These are phyloP conservation scores for Oryza officinalis DNA, from an alignment of 176 grass and related monocot species.

Conservation along the genomic window DNA sequence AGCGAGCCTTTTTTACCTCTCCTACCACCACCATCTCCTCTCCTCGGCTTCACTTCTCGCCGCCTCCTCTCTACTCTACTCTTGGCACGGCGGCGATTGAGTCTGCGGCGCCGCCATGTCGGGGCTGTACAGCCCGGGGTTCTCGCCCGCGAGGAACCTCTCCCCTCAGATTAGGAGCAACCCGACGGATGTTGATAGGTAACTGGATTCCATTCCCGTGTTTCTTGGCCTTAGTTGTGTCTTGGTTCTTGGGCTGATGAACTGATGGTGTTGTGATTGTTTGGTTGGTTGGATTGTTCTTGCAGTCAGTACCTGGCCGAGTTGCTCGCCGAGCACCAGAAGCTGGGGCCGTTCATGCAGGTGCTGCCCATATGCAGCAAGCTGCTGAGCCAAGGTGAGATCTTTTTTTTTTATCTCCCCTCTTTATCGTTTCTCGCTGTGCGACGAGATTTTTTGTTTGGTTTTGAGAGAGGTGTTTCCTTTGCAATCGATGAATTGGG, in stretches of 20 bases:
- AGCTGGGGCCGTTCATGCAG: constrained; percentile 97
- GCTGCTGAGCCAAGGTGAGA: constrained; percentile 83
- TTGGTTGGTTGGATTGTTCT: constrained; percentile 11
- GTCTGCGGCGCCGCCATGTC: constrained; percentile 55
- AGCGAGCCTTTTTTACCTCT: constrained; percentile 53
- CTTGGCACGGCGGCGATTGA: constrained; percentile 24
- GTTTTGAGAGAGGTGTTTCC: constrained; percentile 15
- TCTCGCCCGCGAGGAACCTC: constrained; percentile 78
- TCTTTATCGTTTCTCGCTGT: constrained; percentile 19
- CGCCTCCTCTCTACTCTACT: neutral
- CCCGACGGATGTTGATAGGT: constrained; percentile 77
- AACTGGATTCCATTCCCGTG: constrained; percentile 35
- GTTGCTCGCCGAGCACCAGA: constrained; percentile 90
- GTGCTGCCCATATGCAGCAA: constrained; percentile 94
- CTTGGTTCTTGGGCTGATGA: constrained; percentile 16
- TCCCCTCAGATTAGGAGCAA: constrained; percentile 87
- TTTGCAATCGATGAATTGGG: constrained; percentile 22
- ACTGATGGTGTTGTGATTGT: constrained; percentile 3
- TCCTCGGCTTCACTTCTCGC: constrained; percentile 11
- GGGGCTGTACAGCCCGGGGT: constrained; percentile 73
- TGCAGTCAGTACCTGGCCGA: constrained; percentile 88
- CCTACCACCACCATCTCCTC: constrained; percentile 40
- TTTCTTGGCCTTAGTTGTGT: constrained; percentile 30
- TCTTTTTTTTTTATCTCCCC: constrained; percentile 39
- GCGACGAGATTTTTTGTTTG: constrained; percentile 24